Conservation (phyloP, 176 grass and related monocot species). For the Hordeum vulgare region DNA sequence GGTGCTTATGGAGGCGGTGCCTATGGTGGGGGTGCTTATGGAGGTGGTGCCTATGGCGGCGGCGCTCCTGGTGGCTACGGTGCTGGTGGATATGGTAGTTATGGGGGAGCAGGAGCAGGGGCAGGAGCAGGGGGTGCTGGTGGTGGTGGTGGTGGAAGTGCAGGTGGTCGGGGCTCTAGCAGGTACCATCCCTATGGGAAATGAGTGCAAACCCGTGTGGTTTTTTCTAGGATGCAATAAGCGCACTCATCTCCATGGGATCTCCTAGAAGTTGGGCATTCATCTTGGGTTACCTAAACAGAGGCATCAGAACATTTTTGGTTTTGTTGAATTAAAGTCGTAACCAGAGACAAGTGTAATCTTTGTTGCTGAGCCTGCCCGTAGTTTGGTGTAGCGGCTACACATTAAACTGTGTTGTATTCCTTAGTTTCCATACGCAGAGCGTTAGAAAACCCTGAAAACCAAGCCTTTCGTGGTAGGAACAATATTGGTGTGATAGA, state of each 20-base stretch:
- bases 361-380: constrained; percentile 1
- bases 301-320: constrained; percentile 16
- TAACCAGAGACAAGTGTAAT: constrained; percentile 18
- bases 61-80: constrained; percentile 39
- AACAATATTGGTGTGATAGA: constrained; percentile 21
- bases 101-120: constrained; percentile 28
- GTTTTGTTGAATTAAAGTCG: neutral
- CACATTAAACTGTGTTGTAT: constrained; percentile 41
- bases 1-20: constrained; percentile 35
- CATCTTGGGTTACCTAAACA: constrained; percentile 10
- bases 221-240: constrained; percentile 14
- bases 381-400: constrained; percentile 33
- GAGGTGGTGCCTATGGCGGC: constrained; percentile 37
- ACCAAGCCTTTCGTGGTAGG: constrained; percentile 21
- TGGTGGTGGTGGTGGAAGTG: constrained; percentile 22
- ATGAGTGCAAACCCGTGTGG: neutral
- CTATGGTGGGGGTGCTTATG: constrained; percentile 35
- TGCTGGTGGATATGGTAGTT: constrained; percentile 30
- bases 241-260: neutral
- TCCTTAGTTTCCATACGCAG: constrained; percentile 33
- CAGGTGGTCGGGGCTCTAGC: constrained; percentile 52
- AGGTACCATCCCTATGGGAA: constrained; percentile 91
- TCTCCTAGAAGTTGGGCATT: constrained; percentile 20
- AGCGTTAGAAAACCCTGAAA: constrained; percentile 33
- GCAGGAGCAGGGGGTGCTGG: constrained; percentile 23